Base-by-base conservation (phyloP, 1,284 basidiomycete genomes). In the Rhodotorula glutinis region DNA sequence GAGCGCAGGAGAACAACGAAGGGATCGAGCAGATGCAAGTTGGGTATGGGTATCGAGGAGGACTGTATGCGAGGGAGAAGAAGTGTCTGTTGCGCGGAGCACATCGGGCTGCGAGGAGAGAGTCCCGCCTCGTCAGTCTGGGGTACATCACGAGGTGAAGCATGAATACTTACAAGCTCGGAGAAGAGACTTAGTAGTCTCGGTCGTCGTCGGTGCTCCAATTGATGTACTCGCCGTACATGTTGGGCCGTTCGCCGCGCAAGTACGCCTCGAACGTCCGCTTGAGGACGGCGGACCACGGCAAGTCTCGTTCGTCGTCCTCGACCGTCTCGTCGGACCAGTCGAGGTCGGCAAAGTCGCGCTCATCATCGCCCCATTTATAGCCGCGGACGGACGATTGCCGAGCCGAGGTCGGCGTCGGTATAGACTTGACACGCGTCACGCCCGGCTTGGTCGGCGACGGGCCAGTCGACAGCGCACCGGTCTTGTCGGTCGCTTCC, bases 261-360 rank as follows among this genome's bases (percentile, higher is more conserved):
- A 95, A 77, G 79, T 90, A 95, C 40, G 86, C 84, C 80, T 96
- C 92, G 76, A 94, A 95, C 53, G 90, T 92, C 75, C 92, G 83
- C 81, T 96, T 96, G 69, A 95, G 78, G 43, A 94, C 90, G 11
- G 91, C 88, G 30, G 88, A 84, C 92, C 92, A 96, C 76, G 89
- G 86, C 71, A 95, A 80, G 78, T 96, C 93, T 57, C 86, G 82
- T 77, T 86, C 85, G 47, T 63, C 61, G 29, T 74, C 53, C 66
- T 75, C 66, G 40, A 69, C 71, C 14, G 67, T 46, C 30, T 68
- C 69, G 43, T 67, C 60, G 17, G 60, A 58, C 56, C 71, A 69
- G 17, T 73, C 71, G 21, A 65, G 57, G 25, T 61, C 57, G 14
- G 69, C 69, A 33, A 73, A 72, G 38, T 71, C 73, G n/a, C 67